Evolutionary conservation across 2,329 filamentous ascomycete genomes (phyloP).

Genomic region (Aspergillus thermomutatus): DNA sequence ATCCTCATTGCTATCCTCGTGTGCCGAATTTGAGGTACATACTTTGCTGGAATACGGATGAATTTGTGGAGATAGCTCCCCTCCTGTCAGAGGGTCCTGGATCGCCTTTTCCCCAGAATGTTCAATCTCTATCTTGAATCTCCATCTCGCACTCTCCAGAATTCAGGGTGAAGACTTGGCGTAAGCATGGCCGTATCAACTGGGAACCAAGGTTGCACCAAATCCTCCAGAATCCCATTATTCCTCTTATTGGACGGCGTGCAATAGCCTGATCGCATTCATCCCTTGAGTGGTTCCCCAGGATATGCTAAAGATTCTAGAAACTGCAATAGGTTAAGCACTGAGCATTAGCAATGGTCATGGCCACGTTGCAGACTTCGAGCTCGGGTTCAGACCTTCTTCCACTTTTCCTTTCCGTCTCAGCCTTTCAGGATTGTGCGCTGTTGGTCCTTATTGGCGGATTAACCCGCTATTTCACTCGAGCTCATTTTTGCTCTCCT

Average conservation of each 20-base stretch:
- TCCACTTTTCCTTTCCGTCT: neutral
- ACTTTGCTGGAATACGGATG: neutral
- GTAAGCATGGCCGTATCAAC: neutral
- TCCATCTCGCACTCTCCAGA: neutral
- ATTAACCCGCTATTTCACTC: neutral
- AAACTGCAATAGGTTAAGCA: neutral
- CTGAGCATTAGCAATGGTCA: neutral
- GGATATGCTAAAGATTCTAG: conserved; percentile 9
- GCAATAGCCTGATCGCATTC: conserved; percentile 6
- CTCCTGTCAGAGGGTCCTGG: neutral
- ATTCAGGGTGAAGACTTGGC: conserved; percentile 10
- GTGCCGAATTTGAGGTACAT: neutral
- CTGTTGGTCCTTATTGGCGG: neutral
- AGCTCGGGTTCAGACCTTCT: conserved; percentile 3
- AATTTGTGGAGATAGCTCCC: neutral
- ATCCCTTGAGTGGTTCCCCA: conserved; percentile 9
- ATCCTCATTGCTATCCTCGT: neutral
- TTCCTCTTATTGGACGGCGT: conserved; percentile 5
- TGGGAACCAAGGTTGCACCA: neutral
- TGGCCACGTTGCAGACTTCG: conserved; percentile 5
- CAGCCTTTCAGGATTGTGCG: neutral
- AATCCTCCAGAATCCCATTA: neutral
- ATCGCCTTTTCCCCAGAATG: neutral
- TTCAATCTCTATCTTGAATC: neutral
- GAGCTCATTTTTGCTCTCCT: neutral